Percentiles rank a stretch among this genome's conserved stretches.
These are phyloP conservation scores for Vaccinium myrtillus DNA, from an alignment of 148 eudicot genomes.

Conservation along the genomic window DNA sequence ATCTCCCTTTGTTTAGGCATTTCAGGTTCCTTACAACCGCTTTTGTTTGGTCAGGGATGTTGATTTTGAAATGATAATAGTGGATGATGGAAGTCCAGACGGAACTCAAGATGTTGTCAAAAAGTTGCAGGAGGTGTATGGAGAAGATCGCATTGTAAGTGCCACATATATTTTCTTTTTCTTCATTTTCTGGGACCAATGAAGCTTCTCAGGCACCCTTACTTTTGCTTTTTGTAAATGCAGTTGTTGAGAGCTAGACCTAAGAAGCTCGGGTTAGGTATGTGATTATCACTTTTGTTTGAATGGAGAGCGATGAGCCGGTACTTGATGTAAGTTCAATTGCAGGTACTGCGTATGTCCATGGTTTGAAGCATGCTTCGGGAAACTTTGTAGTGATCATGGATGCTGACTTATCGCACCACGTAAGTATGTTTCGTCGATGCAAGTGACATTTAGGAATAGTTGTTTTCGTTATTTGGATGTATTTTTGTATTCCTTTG, in stretches of 20 bases:
- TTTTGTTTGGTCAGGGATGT: slow-evolving; percentile 51
- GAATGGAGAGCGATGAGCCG: neutral
- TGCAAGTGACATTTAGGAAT: neutral
- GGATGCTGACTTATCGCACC: slow-evolving; percentile 46
- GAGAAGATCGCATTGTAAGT: slow-evolving; percentile 85
- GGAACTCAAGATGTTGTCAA: slow-evolving; percentile 94
- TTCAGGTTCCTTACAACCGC: neutral
- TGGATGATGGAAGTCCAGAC: slow-evolving; percentile 99
- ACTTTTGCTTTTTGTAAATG: slow-evolving; percentile 15
- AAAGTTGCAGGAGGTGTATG: slow-evolving; percentile 84
- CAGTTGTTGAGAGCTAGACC: slow-evolving; percentile 93
- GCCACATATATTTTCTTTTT: neutral
- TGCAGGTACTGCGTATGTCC: slow-evolving; percentile 33
- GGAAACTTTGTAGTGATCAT: slow-evolving; percentile 40
- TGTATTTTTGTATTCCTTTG: neutral
- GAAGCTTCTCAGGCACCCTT: neutral
- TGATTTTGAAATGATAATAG: slow-evolving; percentile 86
- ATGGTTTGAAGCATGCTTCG: slow-evolving; percentile 41
- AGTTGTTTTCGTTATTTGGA: neutral
- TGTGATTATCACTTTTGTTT: neutral
- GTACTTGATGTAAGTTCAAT: slow-evolving; percentile 16
- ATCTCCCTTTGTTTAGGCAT: neutral
- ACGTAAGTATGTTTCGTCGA: slow-evolving; percentile 31
- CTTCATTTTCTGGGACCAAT: no score
- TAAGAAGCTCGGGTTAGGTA: slow-evolving; percentile 94